Evolutionary conservation across 2,329 filamentous ascomycete genomes (phyloP).

Genomic region (Sporothrix globosa): DNA sequence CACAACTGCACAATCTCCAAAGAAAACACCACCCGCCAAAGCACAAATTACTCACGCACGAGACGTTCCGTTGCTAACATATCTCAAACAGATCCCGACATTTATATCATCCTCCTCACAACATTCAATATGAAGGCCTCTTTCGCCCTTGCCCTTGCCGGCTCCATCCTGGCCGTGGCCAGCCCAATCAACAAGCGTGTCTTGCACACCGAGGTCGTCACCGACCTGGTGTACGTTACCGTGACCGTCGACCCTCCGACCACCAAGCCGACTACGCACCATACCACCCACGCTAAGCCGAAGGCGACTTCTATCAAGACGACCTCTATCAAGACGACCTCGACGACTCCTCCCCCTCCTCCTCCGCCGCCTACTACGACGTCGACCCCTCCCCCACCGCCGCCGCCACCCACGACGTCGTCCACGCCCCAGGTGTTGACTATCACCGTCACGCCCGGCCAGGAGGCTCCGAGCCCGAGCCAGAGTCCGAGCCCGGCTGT

Average conservation of each 20-base stretch:
- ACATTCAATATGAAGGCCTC: constrained; percentile 55
- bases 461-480: constrained; percentile 25
- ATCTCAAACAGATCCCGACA: not conserved
- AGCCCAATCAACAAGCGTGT: constrained; percentile 51
- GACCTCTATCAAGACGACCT: constrained; percentile 27
- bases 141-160: constrained; percentile 50
- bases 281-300: constrained; percentile 22
- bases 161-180: constrained; percentile 53
- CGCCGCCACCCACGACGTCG: constrained; percentile 23
- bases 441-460: not conserved
- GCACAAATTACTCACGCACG: not conserved
- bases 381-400: constrained; percentile 32
- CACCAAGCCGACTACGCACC: constrained; percentile 26
- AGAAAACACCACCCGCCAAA: constrained; percentile 20
- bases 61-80: constrained; percentile 20
- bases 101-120: not conserved
- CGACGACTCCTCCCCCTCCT: constrained; percentile 17
- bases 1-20: not conserved
- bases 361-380: constrained; percentile 30
- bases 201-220: constrained; percentile 48
- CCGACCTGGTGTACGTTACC: constrained; percentile 51
- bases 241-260: constrained; percentile 45
- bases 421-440: constrained; percentile 20
- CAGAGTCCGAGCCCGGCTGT: not conserved
- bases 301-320: constrained; percentile 29